Evolutionary conservation across 129 eudicot genomes (phyloP).

Genomic region (Escallonia herrerae): DNA sequence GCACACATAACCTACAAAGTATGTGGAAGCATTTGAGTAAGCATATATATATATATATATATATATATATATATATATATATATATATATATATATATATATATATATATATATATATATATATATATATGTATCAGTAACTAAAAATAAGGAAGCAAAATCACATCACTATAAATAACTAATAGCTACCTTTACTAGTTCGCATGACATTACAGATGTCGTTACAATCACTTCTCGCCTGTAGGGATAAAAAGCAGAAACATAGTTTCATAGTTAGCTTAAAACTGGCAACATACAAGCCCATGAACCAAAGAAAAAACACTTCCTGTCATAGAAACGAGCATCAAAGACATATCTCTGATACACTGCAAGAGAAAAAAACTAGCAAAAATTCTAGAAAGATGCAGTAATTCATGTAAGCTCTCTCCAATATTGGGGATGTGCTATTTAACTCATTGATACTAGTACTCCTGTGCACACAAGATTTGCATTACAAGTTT

Average conservation of each 20-base stretch:
- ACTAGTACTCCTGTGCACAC: too few relatives aligned
- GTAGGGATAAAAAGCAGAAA: slow-evolving; percentile 16
- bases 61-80: too few relatives aligned
- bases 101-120: too few relatives aligned
- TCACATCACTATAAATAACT: slow-evolving; percentile 3
- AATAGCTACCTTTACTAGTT: slow-evolving; percentile 58
- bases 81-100: too few relatives aligned
- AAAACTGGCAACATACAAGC: neutral
- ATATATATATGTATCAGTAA: slow-evolving; percentile 2
- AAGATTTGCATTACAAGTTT: too few relatives aligned
- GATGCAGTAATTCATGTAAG: too few relatives aligned
- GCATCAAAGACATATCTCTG: too few relatives aligned
- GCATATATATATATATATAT: neutral
- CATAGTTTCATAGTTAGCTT: neutral
- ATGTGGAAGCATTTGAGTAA: neutral
- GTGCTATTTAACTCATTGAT: too few relatives aligned
- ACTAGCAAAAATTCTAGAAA: too few relatives aligned
- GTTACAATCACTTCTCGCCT: slow-evolving; percentile 93
- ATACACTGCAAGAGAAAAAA: too few relatives aligned
- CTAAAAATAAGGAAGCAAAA: neutral
- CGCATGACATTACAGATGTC: slow-evolving; percentile 78
- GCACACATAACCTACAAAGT: slow-evolving; percentile 65
- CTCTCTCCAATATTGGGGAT: too few relatives aligned
- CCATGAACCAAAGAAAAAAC: neutral
- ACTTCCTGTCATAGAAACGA: too few relatives aligned